Evolutionary conservation across 441 rosid species (phyloP).

Genomic region (Gossypium gossypioides): DNA sequence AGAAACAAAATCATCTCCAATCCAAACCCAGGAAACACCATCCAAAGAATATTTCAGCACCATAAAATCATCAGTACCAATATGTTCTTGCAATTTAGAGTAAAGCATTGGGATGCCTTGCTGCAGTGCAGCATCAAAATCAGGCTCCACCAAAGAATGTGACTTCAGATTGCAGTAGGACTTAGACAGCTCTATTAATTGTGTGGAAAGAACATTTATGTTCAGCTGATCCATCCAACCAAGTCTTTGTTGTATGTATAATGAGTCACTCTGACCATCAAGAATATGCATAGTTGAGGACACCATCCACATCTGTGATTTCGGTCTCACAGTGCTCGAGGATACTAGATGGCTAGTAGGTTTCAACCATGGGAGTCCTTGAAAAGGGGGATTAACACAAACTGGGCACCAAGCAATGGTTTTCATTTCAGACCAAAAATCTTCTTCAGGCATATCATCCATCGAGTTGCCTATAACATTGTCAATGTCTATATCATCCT

Average conservation of each 20-base stretch:
- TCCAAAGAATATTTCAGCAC: constrained; percentile 54
- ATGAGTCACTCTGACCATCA: constrained; percentile 58
- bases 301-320: constrained; percentile 75
- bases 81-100: constrained; percentile 55
- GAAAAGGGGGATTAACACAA: constrained; percentile 56
- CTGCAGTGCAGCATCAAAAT: constrained; percentile 54
- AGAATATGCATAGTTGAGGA: constrained; percentile 70
- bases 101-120: constrained; percentile 63
- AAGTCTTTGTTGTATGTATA: constrained; percentile 58
- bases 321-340: constrained; percentile 77
- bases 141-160: constrained; percentile 38
- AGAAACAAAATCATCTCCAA: constrained; percentile 85
- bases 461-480: constrained; percentile 41
- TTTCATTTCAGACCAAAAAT: constrained; percentile 82
- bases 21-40: constrained; percentile 91
- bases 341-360: constrained; percentile 52
- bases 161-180: constrained; percentile 52
- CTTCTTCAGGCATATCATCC: constrained; percentile 57
- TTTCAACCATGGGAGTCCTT: constrained; percentile 83
- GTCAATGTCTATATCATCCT: constrained; percentile 32
- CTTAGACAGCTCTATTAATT: constrained; percentile 68
- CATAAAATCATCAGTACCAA: constrained; percentile 56
- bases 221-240: constrained; percentile 70
- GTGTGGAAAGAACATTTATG: constrained; percentile 48
- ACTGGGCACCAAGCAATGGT: constrained; percentile 83